These are phyloP conservation scores for Leccinum solheimii DNA, from an alignment of 1,284 basidiomycete genomes.

Conservation along the genomic window DNA sequence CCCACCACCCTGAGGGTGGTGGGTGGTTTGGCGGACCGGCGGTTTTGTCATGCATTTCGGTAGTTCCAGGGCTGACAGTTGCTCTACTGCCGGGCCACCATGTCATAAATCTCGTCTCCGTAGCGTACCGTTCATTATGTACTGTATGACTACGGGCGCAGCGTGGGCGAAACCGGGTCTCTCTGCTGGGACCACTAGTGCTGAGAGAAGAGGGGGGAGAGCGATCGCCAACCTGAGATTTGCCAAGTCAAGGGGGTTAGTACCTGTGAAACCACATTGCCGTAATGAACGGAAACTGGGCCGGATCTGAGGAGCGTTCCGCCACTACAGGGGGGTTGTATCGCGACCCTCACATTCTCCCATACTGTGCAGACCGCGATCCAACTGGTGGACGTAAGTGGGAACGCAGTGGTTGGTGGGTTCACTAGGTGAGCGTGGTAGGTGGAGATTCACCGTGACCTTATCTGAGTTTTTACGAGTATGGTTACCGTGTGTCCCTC, in stretches of 20 bases:
- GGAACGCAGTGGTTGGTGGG: conserved; percentile 3
- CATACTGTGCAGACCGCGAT: background rate
- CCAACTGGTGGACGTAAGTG: conserved; percentile 20
- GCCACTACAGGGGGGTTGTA: conserved; percentile 14
- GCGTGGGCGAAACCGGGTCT: conserved; percentile 1
- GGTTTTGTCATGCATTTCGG: conserved; percentile 14
- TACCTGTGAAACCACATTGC: conserved; percentile 18
- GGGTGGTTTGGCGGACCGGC: conserved; percentile 18
- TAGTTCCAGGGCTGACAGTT: conserved; percentile 15
- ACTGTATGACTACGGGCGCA: conserved; percentile 3
- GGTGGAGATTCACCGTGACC: conserved; percentile 11
- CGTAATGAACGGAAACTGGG: conserved; percentile 28
- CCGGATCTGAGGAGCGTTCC: conserved; percentile 18
- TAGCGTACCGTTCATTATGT: conserved; percentile 15
- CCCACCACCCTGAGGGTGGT: no score
- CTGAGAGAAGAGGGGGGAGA: background rate
- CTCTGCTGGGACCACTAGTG: background rate
- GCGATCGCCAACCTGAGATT: conserved; percentile 28
- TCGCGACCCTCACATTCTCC: conserved; percentile 9
- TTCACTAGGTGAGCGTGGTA: background rate
- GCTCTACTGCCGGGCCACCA: background rate
- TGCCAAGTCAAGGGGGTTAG: conserved; percentile 13
- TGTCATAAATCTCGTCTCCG: conserved; percentile 3
- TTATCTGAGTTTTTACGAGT: conserved; percentile 25
- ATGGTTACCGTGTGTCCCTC: conserved; percentile 18